phyloP scores from a whole-genome alignment of 139 green algal genomes.

The Picochlorum sp. region DNA sequence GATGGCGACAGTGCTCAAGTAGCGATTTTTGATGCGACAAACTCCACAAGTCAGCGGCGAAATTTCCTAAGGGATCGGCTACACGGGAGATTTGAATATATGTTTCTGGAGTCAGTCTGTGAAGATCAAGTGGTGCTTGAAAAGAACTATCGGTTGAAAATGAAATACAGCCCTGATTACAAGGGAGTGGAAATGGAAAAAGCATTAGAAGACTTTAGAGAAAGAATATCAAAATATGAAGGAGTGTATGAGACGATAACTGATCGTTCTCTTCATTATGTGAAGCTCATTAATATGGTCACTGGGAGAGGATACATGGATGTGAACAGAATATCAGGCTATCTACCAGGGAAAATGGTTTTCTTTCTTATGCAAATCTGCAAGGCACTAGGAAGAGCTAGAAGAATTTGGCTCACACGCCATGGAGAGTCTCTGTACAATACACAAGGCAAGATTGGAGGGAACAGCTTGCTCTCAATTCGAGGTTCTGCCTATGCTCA shows the following conservation, averaged over 20 bases:
- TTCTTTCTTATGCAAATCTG: constrained; percentile 89
- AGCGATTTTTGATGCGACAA: constrained; percentile 92
- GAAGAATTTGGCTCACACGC: constrained; percentile 75
- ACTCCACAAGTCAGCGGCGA: constrained; percentile 71
- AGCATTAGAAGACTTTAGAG: constrained; percentile 64
- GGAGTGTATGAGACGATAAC: constrained; percentile 86
- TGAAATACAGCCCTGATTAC: constrained; percentile 83
- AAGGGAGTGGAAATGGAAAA: constrained; percentile 43
- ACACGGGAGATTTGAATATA: constrained; percentile 66
- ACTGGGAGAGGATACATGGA: constrained; percentile 73
- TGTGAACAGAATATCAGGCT: constrained; percentile 94
- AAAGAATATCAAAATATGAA: constrained; percentile 78
- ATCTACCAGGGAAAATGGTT: constrained; percentile 89
- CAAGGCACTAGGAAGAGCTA: constrained; percentile 29
- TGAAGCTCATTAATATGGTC: constrained; percentile 96
- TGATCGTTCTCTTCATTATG: constrained; percentile 82
- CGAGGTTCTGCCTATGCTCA: constrained; percentile 66
- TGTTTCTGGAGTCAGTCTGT: constrained; percentile 96
- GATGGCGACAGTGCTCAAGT: constrained; percentile 35
- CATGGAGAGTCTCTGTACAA: constrained; percentile 86
- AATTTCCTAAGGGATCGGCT: constrained; percentile 57
- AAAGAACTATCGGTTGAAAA: constrained; percentile 86
- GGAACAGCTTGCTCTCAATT: constrained; percentile 52
- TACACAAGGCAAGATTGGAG: constrained; percentile 56
- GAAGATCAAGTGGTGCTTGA: constrained; percentile 69